Evolutionary conservation across 1,139 yeast genomes (phyloP), one percentile per base, ranked within the genome.

Genomic region (Zhuliangozyma blackwelliae): DNA sequence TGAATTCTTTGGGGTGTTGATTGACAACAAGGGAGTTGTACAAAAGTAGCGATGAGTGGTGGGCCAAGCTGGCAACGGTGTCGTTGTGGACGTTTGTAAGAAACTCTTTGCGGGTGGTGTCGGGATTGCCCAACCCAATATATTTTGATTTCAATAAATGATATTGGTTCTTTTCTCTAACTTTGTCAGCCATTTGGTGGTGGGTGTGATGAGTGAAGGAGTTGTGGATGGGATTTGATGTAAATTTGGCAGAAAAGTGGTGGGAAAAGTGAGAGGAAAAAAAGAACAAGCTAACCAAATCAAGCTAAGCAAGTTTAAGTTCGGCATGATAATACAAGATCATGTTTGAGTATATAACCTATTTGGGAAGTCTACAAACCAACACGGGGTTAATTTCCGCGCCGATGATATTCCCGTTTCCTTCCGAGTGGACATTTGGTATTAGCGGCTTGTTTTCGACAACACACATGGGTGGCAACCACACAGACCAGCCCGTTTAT

Each of bases 71-170:
- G 2, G 88, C 75, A 45, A 81, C 78, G 1, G 95, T 79, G 54
- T 94, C 97, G 45, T 85, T 66, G 35, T 79, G 80, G 1, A 85
- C 72, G 45, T 84, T 84, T 8, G 71, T 57, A 10, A 51, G 28
- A 37, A 63, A 66, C 48, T 62, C 60, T 57, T 66, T 52, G 64
- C 77, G 31, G 2, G 82, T 65, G 0, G 90, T 84, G 36, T 81
- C 83, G 1, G 88, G 67, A 49, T 79, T 71, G 0, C 95, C 95
- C 1, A 87, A 62, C 0, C 94, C 94, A 23, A 79, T 63, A 50
- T 81, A 80, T 45, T 84, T 75, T 22, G 75, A 53, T 52, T 83
- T 84, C 20, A 78, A 66, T 32, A 70, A 78, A 35, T 77, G 79
- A 49, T 72, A 82, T 42, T 75, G 75, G 50, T 78, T 82, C 48